These are phyloP conservation scores for Gnomoniopsis sp. DNA, from an alignment of 2,329 filamentous ascomycete genomes.

Conservation along the genomic window DNA sequence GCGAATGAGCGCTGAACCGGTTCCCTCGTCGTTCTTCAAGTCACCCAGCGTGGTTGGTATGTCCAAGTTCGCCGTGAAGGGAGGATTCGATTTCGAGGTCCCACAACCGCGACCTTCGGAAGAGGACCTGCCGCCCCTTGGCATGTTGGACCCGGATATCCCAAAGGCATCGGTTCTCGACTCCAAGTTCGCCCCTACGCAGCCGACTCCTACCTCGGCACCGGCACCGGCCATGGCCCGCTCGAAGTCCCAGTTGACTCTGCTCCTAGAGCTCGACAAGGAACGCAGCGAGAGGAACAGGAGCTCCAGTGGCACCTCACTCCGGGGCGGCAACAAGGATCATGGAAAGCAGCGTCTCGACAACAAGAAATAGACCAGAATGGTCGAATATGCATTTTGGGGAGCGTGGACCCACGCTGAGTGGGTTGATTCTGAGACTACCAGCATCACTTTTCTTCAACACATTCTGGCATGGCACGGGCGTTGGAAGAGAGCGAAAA, in stretches of 20 bases:
- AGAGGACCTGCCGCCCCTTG: slow-evolving; percentile 13
- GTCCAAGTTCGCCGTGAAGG: slow-evolving; percentile 22
- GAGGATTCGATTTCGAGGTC: slow-evolving; percentile 26
- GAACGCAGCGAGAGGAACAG: slow-evolving; percentile 26
- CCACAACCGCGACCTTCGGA: slow-evolving; percentile 12
- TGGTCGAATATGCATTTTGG: no score
- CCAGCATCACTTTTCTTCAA: no score
- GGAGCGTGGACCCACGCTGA: no score
- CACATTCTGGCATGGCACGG: no score
- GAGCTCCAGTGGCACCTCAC: not conserved
- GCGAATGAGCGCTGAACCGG: slow-evolving; percentile 17
- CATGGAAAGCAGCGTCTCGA: not conserved
- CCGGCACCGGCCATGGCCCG: slow-evolving; percentile 49
- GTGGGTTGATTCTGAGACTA: no score
- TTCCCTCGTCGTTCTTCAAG: slow-evolving; percentile 16
- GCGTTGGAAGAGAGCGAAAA: no score
- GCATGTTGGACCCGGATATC: slow-evolving; percentile 21
- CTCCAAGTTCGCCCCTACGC: slow-evolving; percentile 44
- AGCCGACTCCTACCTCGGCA: slow-evolving; percentile 36
- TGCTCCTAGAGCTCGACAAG: slow-evolving; percentile 54
- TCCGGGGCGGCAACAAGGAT: not conserved
- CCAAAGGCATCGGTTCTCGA: slow-evolving; percentile 32
- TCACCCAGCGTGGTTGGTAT: slow-evolving; percentile 21
- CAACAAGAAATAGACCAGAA: not conserved
- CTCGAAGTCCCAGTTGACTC: slow-evolving; percentile 57